Base-by-base conservation (phyloP, 2,329 filamentous ascomycete genomes). In the Paracoccidioides brasiliensis region DNA sequence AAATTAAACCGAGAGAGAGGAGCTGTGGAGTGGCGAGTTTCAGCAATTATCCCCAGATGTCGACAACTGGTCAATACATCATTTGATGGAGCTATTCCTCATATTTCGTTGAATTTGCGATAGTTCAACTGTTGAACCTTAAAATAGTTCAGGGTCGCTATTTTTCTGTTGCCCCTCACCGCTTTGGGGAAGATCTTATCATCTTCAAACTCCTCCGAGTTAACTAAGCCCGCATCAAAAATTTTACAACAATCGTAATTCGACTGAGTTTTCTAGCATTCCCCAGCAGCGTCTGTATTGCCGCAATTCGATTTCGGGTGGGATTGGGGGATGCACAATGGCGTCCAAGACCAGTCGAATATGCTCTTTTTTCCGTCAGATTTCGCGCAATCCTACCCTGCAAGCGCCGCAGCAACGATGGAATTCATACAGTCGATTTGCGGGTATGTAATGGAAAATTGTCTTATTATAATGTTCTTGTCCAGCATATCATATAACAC, bases 341-440 rank as follows among this genome's bases (percentile, higher is more conserved):
- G 52, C 52, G 22, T 37, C 38, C 28, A 54, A 37, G 41, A 46
- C 41, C 3, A 30, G 10, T 12, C 3, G 38, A 32, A 43, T 52
- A 52, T 52, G 22, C 28, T 52, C 50, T 8, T 28, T 41, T 3
- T 3, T 10, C 22, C 50, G 28, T 4, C 50, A 41, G 6, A 37
- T 40, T 10, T 14, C 50, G 9, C 38, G 30, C 22, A 52, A 15
- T 22, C 38, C 38, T 12, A 38, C 10, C 38, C 22, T 52, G 6
- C 40, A 54, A 12, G 41, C 32, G 3, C 41, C n/a, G 10, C 52
- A 54, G 12, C 53, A 38, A 33, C 54, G 53, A 48, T 54, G 37
- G 22, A 43, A 52, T 43, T 52, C 50, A 12, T 52, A 52, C 28
- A 52, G 38, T 32, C 50, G 38, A 33, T 52, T 52, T 42, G 50